These are phyloP conservation scores for Populus hybrid DNA, from an alignment of 441 rosid genomes.

Conservation along the genomic window DNA sequence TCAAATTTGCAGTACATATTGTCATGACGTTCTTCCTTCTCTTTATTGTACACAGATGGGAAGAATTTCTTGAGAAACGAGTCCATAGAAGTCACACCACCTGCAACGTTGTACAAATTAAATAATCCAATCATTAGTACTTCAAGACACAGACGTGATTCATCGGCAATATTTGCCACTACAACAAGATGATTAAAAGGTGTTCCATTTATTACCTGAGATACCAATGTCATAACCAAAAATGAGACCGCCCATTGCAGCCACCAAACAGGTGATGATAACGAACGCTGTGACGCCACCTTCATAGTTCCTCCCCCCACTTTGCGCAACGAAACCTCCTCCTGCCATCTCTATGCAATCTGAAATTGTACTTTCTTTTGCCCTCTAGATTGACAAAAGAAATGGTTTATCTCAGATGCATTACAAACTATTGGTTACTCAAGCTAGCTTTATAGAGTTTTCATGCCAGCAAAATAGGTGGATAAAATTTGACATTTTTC, in stretches of 20 bases:
- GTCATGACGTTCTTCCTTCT: slow-evolving; percentile 17
- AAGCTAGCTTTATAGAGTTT: too few species aligned
- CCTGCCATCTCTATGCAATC: slow-evolving; percentile 27
- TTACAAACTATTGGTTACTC: too few species aligned
- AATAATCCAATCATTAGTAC: too few species aligned
- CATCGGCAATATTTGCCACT: neutral
- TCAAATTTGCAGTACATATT: slow-evolving; percentile 48
- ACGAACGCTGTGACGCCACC: slow-evolving; percentile 44
- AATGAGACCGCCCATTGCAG: slow-evolving; percentile 61
- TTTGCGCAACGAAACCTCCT: slow-evolving; percentile 34
- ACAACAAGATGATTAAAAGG: neutral
- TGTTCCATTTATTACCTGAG: slow-evolving; percentile 36
- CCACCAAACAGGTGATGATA: slow-evolving; percentile 48
- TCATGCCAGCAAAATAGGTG: too few species aligned
- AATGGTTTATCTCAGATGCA: too few species aligned
- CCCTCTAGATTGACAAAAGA: too few species aligned
- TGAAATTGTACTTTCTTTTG: too few species aligned
- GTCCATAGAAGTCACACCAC: slow-evolving; percentile 40
- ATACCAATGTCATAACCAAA: slow-evolving; percentile 62
- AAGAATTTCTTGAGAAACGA: slow-evolving; percentile 48
- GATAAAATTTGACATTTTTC: too few species aligned
- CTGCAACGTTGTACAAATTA: neutral
- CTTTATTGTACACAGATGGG: slow-evolving; percentile 40
- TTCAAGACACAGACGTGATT: neutral
- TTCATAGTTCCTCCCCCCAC: slow-evolving; percentile 32